Evolutionary conservation across 1,284 basidiomycete species (phyloP), one percentile per base, ranked within the genome.

Genomic region (Cystobasidiaceae sp.): DNA sequence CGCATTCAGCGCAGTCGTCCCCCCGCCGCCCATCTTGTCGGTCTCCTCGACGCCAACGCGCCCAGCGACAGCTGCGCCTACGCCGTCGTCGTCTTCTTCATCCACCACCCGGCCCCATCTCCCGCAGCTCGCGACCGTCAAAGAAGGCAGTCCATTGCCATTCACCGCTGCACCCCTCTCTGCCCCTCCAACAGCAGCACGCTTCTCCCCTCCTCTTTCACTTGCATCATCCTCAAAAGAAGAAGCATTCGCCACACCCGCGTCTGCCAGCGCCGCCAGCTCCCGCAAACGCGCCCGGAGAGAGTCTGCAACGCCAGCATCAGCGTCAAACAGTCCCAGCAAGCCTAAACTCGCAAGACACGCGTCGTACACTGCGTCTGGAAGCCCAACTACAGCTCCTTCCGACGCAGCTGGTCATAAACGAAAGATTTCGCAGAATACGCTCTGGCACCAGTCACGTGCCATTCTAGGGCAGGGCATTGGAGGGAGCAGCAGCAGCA

Each of bases 361-460:
- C 37, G 17, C n/a, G 37, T 39, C 37, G 11, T 39, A 11, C 11
- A 39, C 37, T n/a, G n/a, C 37, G 11, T n/a, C 37, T n/a, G n/a
- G n/a, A 39, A 39, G 37, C 37, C 23, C 34, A 43, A 28, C 54
- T 9, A 4, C 54, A 30, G 13, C 54, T 43, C 23, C 54, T 6
- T 32, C 55, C 2, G n/a, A n/a, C 9, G 44, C 30, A 8, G 6
- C 52, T 3, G 48, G 27, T 11, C 61, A 64, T 37, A 54, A 50
- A 33, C 50, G 61, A 28, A 64, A 64, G 43, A 28, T 51, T 15
- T 55, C 51, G 9, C 61, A 64, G 43, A 64, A 64, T 45, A 64
- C 61, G 5, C 27, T 64, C 15, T 64, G 61, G 61, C 61, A 64
- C 27, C 51, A 64, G 41, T 64, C 61, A 39, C 50, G 61, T 46